Percentiles rank a stretch among this genome's conserved stretches.
phyloP scores from a whole-genome alignment of 192 early-diverging fungal genomes.

The Gamsiella multidivaricata region DNA sequence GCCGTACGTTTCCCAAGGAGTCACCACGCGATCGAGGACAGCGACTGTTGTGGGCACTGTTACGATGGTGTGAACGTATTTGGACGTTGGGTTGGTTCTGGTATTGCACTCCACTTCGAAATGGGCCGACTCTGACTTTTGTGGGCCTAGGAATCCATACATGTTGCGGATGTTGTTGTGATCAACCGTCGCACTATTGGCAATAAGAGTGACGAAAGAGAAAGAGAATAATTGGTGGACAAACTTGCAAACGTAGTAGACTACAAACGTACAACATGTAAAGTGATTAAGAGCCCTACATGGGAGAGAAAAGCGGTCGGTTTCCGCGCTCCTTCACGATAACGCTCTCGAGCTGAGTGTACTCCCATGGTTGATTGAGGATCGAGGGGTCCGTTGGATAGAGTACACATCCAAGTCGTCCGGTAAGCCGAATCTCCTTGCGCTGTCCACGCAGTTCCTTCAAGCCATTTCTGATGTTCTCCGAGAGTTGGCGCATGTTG shows the following conservation, averaged over 20 bases:
- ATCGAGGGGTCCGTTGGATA: conserved; percentile 1
- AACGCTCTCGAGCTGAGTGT: conserved; percentile 15
- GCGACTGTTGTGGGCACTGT: conserved; percentile 29
- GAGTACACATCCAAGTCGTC: conserved; percentile 25
- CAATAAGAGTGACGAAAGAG: no score
- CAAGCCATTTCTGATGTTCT: conserved; percentile 24
- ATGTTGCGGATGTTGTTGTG: conserved; percentile 6
- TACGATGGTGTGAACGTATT: conserved; percentile 18
- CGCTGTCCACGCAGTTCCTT: conserved; percentile 38
- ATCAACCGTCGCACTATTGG: conserved; percentile 9
- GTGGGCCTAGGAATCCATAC: conserved; percentile 27
- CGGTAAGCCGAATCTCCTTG: conserved; percentile 42
- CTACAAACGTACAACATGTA: no score
- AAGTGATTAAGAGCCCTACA: conserved; percentile 4
- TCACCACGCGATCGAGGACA: conserved; percentile 41
- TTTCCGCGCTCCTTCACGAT: conserved; percentile 7
- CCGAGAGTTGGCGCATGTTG: conserved; percentile 30
- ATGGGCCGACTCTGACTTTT: conserved; percentile 18
- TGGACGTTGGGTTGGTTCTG: conserved; percentile 29
- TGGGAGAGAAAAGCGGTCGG: conserved; percentile 22
- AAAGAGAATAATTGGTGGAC: neutral
- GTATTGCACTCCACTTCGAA: conserved; percentile 32
- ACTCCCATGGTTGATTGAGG: conserved; percentile 17
- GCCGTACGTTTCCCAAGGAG: conserved; percentile 41
- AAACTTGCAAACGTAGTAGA: no score